Evolutionary conservation across 192 early-diverging fungal species (phyloP).

Genomic region (Coemansia sp.): DNA sequence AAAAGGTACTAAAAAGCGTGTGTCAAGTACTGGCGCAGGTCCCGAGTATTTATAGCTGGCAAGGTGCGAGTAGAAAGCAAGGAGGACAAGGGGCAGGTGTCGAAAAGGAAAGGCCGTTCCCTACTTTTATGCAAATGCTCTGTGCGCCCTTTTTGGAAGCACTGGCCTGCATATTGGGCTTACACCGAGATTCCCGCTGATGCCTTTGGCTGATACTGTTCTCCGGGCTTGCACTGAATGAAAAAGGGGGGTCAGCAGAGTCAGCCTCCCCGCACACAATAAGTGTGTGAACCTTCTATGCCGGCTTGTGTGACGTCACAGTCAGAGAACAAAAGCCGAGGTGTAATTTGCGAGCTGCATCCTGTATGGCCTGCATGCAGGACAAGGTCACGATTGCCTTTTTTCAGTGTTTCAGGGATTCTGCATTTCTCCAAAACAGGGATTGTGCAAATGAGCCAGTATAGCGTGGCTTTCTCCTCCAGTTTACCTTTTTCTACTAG

Average conservation of each 20-base stretch:
- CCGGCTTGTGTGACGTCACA: not conserved
- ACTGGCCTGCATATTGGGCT: not conserved
- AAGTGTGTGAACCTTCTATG: not conserved
- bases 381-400: not conserved
- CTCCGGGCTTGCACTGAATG: not conserved
- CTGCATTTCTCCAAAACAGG: not conserved
- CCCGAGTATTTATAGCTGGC: not conserved
- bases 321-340: not conserved
- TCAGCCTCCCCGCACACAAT: constrained; percentile 1
- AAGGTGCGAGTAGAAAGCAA: not conserved
- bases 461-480: not conserved
- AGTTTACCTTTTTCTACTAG: not conserved
- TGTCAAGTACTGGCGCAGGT: not conserved
- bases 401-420: not conserved
- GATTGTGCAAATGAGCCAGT: not conserved
- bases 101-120: not conserved
- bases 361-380: not conserved
- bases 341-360: not conserved
- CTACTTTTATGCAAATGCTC: not conserved
- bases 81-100: not conserved
- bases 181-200: not conserved
- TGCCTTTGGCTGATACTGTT: not conserved
- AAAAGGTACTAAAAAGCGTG: not conserved
- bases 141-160: not conserved
- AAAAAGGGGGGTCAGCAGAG: constrained; percentile 2